Percentiles rank a stretch among this genome's conserved stretches.
Evolutionary conservation across 192 early-diverging fungal genomes (phyloP).

Genomic region (Phlyctochytrium planicorne): DNA sequence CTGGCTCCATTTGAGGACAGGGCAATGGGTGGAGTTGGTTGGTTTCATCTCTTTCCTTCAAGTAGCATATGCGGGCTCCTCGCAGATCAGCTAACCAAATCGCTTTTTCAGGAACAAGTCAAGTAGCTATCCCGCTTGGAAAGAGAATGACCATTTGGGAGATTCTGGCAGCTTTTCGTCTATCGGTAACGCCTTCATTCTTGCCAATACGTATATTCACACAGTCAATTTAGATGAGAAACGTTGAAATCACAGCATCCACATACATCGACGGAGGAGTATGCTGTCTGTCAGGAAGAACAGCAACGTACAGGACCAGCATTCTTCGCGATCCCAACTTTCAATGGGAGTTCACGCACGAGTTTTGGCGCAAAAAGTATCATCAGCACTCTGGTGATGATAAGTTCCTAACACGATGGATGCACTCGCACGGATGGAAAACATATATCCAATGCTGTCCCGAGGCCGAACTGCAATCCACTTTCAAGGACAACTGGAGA

Average conservation of each 20-base stretch:
- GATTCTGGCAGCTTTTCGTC: constrained; percentile 66
- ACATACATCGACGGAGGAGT: constrained; percentile 76
- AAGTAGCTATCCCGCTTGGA: constrained; percentile 57
- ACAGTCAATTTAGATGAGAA: constrained; percentile 48
- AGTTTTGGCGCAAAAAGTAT: constrained; percentile 71
- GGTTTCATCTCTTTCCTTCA: no score
- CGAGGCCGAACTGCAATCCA: constrained; percentile 66
- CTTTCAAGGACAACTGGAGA: constrained; percentile 75
- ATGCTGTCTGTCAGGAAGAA: constrained; percentile 71
- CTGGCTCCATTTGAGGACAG: constrained; percentile 72
- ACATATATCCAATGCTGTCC: constrained; percentile 67
- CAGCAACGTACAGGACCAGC: constrained; percentile 66
- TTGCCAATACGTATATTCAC: constrained; percentile 5
- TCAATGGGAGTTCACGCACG: constrained; percentile 69
- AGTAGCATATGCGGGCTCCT: constrained; percentile 1
- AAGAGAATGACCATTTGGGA: constrained; percentile 69
- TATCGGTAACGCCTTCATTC: constrained; percentile 36
- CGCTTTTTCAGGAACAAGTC: no score
- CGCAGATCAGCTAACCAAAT: constrained; percentile 4
- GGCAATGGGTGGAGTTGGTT: constrained; percentile 70
- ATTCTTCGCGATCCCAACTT: constrained; percentile 72
- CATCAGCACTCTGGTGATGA: constrained; percentile 74
- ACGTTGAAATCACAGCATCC: constrained; percentile 71
- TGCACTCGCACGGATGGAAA: constrained; percentile 67
- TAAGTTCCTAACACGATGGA: constrained; percentile 75